Percentiles rank a stretch among this genome's conserved stretches.
These are phyloP conservation scores for Neurospora sp. DNA, from an alignment of 495 filamentous ascomycete species.

Conservation along the genomic window DNA sequence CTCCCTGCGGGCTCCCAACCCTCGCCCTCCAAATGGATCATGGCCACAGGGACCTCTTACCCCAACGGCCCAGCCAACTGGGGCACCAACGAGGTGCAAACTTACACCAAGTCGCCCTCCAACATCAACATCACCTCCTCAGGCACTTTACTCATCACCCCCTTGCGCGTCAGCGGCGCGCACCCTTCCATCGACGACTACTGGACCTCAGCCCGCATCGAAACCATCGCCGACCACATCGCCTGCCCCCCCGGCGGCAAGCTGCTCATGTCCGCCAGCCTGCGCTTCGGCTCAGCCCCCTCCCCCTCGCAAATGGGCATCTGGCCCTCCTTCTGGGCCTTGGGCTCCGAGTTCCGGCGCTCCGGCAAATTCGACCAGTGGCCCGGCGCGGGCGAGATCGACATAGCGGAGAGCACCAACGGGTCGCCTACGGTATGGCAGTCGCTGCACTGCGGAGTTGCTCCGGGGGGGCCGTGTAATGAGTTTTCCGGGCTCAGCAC, in stretches of 20 bases:
- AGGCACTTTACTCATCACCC: not conserved
- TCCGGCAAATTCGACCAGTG: not conserved
- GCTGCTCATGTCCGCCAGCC: not conserved
- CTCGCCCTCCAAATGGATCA: constrained; percentile 13
- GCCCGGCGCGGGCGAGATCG: not conserved
- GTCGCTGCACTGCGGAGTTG: not conserved
- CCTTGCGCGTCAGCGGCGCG: not conserved
- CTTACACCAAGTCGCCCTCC: constrained; percentile 14
- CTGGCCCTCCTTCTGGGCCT: not conserved
- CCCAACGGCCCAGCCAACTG: constrained; percentile 19
- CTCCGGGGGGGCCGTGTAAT: not conserved
- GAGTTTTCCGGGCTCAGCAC: not conserved
- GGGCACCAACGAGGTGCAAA: constrained; percentile 25
- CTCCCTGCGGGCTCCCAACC: constrained; percentile 1
- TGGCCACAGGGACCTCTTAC: constrained; percentile 20
- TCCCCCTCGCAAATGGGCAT: not conserved
- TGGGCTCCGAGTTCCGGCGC: not conserved
- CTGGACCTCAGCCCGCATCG: not conserved
- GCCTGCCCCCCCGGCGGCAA: not conserved
- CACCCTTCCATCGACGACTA: not conserved
- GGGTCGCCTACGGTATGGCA: not conserved
- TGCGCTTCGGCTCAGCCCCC: not conserved
- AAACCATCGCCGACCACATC: not conserved
- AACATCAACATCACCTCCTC: constrained; percentile 18
- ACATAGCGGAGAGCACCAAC: not conserved